Base-by-base conservation (phyloP, 2,329 filamentous ascomycete genomes). In the Cladosporium sp. region DNA sequence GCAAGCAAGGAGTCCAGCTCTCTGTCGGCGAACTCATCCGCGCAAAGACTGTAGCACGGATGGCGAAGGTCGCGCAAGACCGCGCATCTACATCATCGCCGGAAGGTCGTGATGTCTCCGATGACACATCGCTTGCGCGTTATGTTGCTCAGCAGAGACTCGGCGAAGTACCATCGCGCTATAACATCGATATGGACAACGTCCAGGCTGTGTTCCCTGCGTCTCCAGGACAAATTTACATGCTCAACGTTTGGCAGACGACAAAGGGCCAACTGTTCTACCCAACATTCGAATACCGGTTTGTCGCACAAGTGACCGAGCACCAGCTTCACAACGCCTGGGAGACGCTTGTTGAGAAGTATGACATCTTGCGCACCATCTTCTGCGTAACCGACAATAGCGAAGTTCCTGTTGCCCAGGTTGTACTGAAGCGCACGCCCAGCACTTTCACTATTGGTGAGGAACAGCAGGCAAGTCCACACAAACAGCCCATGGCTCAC, bases 161-260 rank as follows among this genome's bases (percentile, higher is more conserved):
- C 6, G 18, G 23, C 26, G 39, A 39, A 6, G 21, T 70, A 7
- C 60, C 56, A 30, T 26, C 54, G 5, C 16, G 7, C 1, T 13
- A 54, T 28, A 79, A 79, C 0, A 74, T 91, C 0, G 65, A 78
- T 0, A 23, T 72, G 1, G 69, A 79, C 0, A 75, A 84, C 4
- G 77, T 91, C 14, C 85, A 90, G 66, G 73, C 72, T 0, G 69
- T 90, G 0, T 75, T 94, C 1, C 92, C 92, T 1, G 88, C 89
- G 2, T 87, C 91, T 3, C 84, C 92, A 2, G 91, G 92, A 71
- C 93, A 97, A 74, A 79, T 86, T 0, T 93, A 95, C 76, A 92
- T 95, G 88, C 80, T 97, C 28, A 88, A 86, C 18, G 84, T 87
- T 51, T 96, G 92, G 91, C 85, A 90, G 67, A 88, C 86, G 51